Percentiles rank a stretch among this genome's conserved stretches.
Evolutionary conservation across 768 basidiomycete genomes (phyloP).

Genomic region (Exsudoporus frostii): DNA sequence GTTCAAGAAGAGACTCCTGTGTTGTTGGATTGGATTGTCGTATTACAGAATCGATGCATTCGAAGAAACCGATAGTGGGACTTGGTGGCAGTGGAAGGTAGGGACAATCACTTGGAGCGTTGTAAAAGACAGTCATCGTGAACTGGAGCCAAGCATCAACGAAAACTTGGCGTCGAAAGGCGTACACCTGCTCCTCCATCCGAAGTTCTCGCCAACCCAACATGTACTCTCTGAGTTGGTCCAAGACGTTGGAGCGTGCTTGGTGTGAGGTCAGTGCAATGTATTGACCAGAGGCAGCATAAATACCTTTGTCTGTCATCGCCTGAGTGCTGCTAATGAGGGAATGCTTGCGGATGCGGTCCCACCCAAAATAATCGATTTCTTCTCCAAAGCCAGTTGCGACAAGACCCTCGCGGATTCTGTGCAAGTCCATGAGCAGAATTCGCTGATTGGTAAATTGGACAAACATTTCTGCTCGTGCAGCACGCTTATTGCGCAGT

Average conservation of each 20-base stretch:
- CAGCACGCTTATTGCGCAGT: conserved; percentile 24
- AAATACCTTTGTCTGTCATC: conserved; percentile 22
- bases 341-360: conserved; percentile 29
- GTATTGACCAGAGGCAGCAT: background rate
- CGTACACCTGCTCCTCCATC: conserved; percentile 29
- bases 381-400: conserved; percentile 24
- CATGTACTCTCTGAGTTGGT: conserved; percentile 27
- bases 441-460: background rate
- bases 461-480: conserved; percentile 27
- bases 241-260: conserved; percentile 17
- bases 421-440: conserved; percentile 8
- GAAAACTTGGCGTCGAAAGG: conserved; percentile 24
- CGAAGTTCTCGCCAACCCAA: conserved; percentile 30
- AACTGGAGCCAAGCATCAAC: conserved; percentile 27
- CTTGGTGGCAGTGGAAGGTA: conserved; percentile 28
- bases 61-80: conserved; percentile 24
- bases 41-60: conserved; percentile 25
- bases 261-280: conserved; percentile 7
- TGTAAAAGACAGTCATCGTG: conserved; percentile 11
- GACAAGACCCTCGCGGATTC: conserved; percentile 19
- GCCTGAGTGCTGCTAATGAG: conserved; percentile 25
- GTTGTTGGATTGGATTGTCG: conserved; percentile 13
- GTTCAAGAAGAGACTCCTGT: conserved; percentile 9
- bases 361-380: conserved; percentile 30
- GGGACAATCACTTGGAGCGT: conserved; percentile 10